Evolutionary conservation across 2,329 filamentous ascomycete genomes (phyloP), one percentile per base, ranked within the genome.

Genomic region (Setomelanomma holmii): DNA sequence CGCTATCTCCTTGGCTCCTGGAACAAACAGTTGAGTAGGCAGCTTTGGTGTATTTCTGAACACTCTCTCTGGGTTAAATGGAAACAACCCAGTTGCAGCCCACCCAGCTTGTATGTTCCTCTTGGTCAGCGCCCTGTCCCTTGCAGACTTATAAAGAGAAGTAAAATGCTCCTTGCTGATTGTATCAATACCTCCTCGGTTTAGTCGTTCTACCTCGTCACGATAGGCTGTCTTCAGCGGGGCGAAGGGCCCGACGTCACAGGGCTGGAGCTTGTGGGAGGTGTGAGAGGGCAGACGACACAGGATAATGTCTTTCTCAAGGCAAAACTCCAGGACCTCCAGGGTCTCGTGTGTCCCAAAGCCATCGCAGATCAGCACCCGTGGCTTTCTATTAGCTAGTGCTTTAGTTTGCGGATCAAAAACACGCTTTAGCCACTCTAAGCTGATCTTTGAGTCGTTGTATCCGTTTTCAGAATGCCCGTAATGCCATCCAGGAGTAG

Each of bases 331-430:
- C 53, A 65, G 44, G 34, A 73, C 56, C 34, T 76, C 65, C 23
- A 73, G 66, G 6, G 67, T 71, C 51, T 76, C 61, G 47, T 77
- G 39, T 4, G 21, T 41, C 10, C 39, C 21, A 24, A 41, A 41
- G 17, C 39, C 61, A 43, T 76, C 63, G 62, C n/a, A n/a, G n/a
- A n/a, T n/a, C n/a, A n/a, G n/a, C n/a, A n/a, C n/a, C n/a, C n/a
- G n/a, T n/a, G n/a, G 70, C 53, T 62, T 69, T 4, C 56, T 21
- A 24, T 71, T 62, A 47, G 68, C 71, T 45, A 44, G 45, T 19
- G 45, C 56, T 63, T 60, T 68, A 12, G 69, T 75, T 53, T 70
- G 35, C 17, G 68, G 69, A 58, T 76, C 51, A 55, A 75, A 76
- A 4, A 76, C 56, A 50, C 46, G 60, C 55, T 59, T 68, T 23